Conservation (phyloP, 148 eudicot species). For the Chenopodium formosanum region DNA sequence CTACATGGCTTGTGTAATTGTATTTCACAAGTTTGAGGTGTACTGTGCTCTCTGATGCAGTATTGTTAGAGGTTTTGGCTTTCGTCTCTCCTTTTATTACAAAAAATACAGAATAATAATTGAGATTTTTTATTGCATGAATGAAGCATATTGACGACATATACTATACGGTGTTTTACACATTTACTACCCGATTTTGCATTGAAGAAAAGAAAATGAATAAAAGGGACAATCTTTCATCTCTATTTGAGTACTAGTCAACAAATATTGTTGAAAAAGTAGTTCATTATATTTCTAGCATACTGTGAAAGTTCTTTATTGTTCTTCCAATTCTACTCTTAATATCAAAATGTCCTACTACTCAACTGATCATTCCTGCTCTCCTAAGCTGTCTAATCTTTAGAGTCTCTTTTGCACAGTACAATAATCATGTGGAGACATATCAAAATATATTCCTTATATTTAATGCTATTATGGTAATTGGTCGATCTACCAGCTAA, state of each 20-base stretch:
- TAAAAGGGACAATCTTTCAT: neutral
- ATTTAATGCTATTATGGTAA: neutral
- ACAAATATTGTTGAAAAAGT: neutral
- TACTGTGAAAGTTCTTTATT: neutral
- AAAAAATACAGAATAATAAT: too few species aligned
- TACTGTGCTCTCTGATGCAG: neutral
- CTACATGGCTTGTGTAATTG: neutral
- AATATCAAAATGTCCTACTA: neutral
- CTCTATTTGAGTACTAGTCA: neutral
- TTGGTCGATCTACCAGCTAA: neutral
- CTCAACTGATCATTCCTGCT: neutral
- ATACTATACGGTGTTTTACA: neutral
- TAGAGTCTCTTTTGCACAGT: neutral
- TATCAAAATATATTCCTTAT: neutral
- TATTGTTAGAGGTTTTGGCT: neutral
- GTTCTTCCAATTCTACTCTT: neutral
- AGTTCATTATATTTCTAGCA: neutral
- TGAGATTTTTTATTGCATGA: neutral
- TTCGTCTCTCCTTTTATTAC: neutral
- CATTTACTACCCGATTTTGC: too few species aligned
- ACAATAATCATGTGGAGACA: neutral
- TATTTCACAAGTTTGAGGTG: neutral
- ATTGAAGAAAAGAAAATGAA: too few species aligned
- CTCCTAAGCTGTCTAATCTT: too few species aligned
- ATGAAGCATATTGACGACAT: neutral